phyloP scores from a whole-genome alignment of 2,329 filamentous ascomycete species.

The Aspergillus pseudotamarii region DNA sequence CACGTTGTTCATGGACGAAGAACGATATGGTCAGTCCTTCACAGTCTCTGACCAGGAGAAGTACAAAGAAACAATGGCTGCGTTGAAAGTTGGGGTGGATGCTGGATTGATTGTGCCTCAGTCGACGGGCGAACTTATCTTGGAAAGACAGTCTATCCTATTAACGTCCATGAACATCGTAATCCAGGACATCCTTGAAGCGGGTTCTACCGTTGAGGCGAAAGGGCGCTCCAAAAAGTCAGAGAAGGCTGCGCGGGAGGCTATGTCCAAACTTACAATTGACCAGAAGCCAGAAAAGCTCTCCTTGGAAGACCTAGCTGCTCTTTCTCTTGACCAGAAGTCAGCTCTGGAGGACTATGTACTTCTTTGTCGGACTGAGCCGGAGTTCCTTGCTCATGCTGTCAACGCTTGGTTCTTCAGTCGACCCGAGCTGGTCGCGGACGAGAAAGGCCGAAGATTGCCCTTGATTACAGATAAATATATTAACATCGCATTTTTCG shows the following conservation, averaged over 20 bases:
- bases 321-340: slow-evolving; percentile 38
- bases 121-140: slow-evolving; percentile 33
- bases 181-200: slow-evolving; percentile 46
- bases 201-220: slow-evolving; percentile 35
- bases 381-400: slow-evolving; percentile 15
- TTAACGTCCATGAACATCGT: slow-evolving; percentile 46
- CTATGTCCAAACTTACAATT: slow-evolving; percentile 39
- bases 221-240: slow-evolving; percentile 33
- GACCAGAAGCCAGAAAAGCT: slow-evolving; percentile 29
- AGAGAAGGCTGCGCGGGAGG: slow-evolving; percentile 29
- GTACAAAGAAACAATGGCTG: slow-evolving; percentile 21
- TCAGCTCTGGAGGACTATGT: slow-evolving; percentile 39
- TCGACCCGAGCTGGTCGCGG: slow-evolving; percentile 38
- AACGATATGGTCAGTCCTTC: slow-evolving; percentile 43
- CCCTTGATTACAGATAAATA: slow-evolving; percentile 46
- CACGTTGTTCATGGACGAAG: slow-evolving; percentile 40
- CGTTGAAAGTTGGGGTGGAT: slow-evolving; percentile 18
- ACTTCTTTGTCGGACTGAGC: slow-evolving; percentile 25
- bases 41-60: slow-evolving; percentile 23
- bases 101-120: slow-evolving; percentile 25
- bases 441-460: slow-evolving; percentile 48
- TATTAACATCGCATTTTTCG: slow-evolving; percentile 48
- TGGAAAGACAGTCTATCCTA: slow-evolving; percentile 43
- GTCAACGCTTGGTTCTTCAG: slow-evolving; percentile 15
- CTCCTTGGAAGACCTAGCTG: slow-evolving; percentile 34